Conservation (phyloP, 345 rosid genomes). For the rapeseed (Brassica napus) region Da-Ae NC_063452.1:63206001-63206500, state of each 20-base stretch:
- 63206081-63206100: not conserved
- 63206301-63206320: not conserved
- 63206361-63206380: not conserved
- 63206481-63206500: not conserved
- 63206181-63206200: constrained; percentile 34
- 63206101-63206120: not conserved
- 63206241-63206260: constrained; percentile 12
- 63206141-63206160: constrained; percentile 34
- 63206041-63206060: no score
- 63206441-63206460: not conserved
- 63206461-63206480: not conserved
- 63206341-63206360: not conserved
- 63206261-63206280: constrained; percentile 15
- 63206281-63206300: constrained; percentile 4
- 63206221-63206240: constrained; percentile 26
- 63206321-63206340: not conserved
- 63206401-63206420: not conserved
- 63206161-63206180: constrained; percentile 13
- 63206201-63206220: constrained; percentile 32
- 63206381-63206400: not conserved
- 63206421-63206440: not conserved
- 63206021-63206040: no score
- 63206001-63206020: not conserved
- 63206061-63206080: not conserved
- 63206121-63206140: not conserved